Conservation (phyloP, 371 early-diverging fungal species). For the Haplosporangium sp. region DNA sequence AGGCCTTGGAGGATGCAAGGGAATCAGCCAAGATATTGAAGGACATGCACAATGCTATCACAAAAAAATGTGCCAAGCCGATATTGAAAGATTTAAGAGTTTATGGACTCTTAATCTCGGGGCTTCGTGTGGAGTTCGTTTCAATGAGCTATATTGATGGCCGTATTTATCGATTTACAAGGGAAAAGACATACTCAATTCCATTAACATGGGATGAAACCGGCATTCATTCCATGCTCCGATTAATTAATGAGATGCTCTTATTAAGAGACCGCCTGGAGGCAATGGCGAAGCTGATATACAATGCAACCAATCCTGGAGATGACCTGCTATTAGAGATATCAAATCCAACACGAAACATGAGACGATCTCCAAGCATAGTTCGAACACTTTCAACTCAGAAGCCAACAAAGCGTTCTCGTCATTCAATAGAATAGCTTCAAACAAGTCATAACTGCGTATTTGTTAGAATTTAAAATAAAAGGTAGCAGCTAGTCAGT, state of each 20-base stretch:
- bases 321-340: too few species aligned
- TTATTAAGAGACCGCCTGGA: not conserved
- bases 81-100: not conserved
- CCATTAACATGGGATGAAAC: not conserved
- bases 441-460: too few species aligned
- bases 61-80: not conserved
- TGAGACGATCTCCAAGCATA: too few species aligned
- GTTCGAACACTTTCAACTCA: too few species aligned
- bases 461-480: too few species aligned
- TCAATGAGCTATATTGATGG: not conserved
- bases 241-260: not conserved
- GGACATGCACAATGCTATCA: not conserved
- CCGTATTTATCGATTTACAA: not conserved
- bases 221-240: not conserved
- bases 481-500: too few species aligned
- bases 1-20: not conserved
- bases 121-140: not conserved
- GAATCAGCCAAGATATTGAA: not conserved
- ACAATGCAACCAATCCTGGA: not conserved
- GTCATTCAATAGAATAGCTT: too few species aligned
- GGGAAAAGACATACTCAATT: not conserved
- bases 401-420: too few species aligned
- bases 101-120: not conserved
- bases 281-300: not conserved
- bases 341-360: too few species aligned